A percentile compares a stretch with the other conserved stretches of the same genome.
These are phyloP conservation scores for Volutella citrinella DNA, from an alignment of 2,329 filamentous ascomycete species.

Conservation along the genomic window DNA sequence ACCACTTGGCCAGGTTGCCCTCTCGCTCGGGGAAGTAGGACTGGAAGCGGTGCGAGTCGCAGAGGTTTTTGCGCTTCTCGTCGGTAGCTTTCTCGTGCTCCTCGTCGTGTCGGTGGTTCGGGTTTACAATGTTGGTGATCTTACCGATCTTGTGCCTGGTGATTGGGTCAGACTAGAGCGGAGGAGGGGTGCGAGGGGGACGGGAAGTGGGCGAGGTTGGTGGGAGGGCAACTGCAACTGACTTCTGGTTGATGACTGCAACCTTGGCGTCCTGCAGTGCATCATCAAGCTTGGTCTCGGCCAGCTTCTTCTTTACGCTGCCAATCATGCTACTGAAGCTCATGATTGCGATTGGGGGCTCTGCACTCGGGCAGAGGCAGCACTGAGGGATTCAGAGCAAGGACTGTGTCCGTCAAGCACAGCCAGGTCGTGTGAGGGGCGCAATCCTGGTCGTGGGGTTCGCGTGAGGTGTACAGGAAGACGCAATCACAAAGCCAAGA, in stretches of 20 bases:
- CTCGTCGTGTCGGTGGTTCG: conserved; percentile 90
- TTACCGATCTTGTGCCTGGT: conserved; percentile 58
- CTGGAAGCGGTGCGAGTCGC: conserved; percentile 75
- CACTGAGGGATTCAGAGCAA: too few species aligned
- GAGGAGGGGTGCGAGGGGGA: too few species aligned
- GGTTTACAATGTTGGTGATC: conserved; percentile 66
- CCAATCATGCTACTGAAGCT: conserved; percentile 37
- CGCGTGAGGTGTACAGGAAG: too few species aligned
- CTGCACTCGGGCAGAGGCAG: too few species aligned
- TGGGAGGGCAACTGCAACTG: conserved; percentile 13
- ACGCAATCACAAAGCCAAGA: too few species aligned
- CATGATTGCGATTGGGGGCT: too few species aligned
- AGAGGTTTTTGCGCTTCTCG: conserved; percentile 69
- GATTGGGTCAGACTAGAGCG: too few species aligned
- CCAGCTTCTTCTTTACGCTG: conserved; percentile 55
- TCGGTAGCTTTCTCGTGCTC: conserved; percentile 84
- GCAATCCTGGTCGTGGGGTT: too few species aligned
- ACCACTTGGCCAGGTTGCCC: conserved; percentile 91
- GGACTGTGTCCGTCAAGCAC: too few species aligned
- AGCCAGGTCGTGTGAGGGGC: too few species aligned
- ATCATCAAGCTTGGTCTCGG: conserved; percentile 51
- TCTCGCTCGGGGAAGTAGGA: conserved; percentile 87
- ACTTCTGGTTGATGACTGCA: conserved; percentile 59
- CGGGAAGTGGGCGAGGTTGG: neutral
- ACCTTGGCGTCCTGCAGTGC: conserved; percentile 60